Percentiles rank a stretch among this genome's conserved stretches.
These are phyloP conservation scores for Monosporozyma unispora DNA, from an alignment of 805 yeast genomes.

Conservation along the genomic window DNA sequence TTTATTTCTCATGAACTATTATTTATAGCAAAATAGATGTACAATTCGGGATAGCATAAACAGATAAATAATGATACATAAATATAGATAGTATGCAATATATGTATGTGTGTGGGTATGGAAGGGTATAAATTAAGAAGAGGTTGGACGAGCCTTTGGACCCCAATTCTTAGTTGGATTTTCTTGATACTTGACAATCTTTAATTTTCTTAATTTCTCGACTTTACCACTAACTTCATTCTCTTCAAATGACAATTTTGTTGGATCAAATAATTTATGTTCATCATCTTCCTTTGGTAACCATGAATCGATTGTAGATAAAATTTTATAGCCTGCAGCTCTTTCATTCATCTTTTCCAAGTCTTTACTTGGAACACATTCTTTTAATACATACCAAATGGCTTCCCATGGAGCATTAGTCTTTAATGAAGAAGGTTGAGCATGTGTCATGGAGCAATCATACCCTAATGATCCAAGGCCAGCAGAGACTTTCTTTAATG, in stretches of 20 bases:
- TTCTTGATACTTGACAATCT: slow-evolving; percentile 80
- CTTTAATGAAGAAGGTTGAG: slow-evolving; percentile 74
- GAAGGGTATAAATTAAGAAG: neutral
- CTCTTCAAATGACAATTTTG: slow-evolving; percentile 44
- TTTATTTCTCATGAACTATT: neutral
- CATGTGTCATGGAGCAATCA: slow-evolving; percentile 80
- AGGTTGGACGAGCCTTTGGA: slow-evolving; percentile 74
- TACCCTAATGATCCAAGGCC: slow-evolving; percentile 83
- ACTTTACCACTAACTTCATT: slow-evolving; percentile 51
- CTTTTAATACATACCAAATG: slow-evolving; percentile 62
- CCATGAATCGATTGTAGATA: slow-evolving; percentile 32
- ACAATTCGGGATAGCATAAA: too few relatives aligned
- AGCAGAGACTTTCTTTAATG: slow-evolving; percentile 59
- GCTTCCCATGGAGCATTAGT: slow-evolving; percentile 83
- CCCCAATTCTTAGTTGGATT: slow-evolving; percentile 97
- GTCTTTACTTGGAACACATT: slow-evolving; percentile 42
- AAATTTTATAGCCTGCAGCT: slow-evolving; percentile 50
- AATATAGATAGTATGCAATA: too few relatives aligned
- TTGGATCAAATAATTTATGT: slow-evolving; percentile 18
- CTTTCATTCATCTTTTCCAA: slow-evolving; percentile 36
- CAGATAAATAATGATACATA: neutral
- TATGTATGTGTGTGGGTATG: too few relatives aligned
- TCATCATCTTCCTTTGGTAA: slow-evolving; percentile 10
- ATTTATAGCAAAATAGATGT: too few relatives aligned
- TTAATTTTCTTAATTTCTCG: slow-evolving; percentile 57